These are phyloP conservation scores for Terfezia boudieri DNA, from an alignment of 495 filamentous ascomycete species.

Conservation along the genomic window DNA sequence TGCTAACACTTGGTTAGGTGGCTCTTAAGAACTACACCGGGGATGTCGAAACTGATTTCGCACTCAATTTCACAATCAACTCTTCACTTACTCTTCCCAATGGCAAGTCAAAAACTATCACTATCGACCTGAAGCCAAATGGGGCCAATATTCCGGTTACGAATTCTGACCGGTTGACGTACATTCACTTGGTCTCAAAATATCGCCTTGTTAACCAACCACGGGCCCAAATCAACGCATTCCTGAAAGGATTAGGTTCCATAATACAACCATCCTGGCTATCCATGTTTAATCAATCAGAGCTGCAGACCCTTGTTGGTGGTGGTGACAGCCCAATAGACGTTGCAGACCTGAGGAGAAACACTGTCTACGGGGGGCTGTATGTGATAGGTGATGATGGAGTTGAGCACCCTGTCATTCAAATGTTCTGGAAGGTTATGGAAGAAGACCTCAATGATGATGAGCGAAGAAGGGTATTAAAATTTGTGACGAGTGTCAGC, in stretches of 20 bases:
- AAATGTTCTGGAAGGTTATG: conserved; percentile 88
- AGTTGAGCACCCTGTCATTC: conserved; percentile 55
- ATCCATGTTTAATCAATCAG: conserved; percentile 92
- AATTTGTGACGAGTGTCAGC: conserved; percentile 87
- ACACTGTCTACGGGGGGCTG: conserved; percentile 72
- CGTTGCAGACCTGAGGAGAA: conserved; percentile 61
- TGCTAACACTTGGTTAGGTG: conserved; percentile 19
- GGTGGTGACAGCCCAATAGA: conserved; percentile 64
- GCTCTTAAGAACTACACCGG: conserved; percentile 73
- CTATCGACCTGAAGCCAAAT: conserved; percentile 47
- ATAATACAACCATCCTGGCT: conserved; percentile 89
- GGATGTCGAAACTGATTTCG: conserved; percentile 54
- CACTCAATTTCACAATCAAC: conserved; percentile 73
- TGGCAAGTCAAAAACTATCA: conserved; percentile 31
- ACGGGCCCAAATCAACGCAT: conserved; percentile 55
- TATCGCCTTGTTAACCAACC: conserved; percentile 68
- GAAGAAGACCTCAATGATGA: conserved; percentile 37
- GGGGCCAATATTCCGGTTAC: conserved; percentile 65
- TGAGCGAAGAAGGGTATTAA: conserved; percentile 67
- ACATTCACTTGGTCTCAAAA: conserved; percentile 74
- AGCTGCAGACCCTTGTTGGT: conserved; percentile 78
- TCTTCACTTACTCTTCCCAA: conserved; percentile 44
- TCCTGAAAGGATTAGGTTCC: conserved; percentile 58
- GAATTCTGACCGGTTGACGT: conserved; percentile 76
- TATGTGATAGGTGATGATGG: conserved; percentile 68